Evolutionary conservation across 1,284 basidiomycete genomes (phyloP).

Genomic region (Mycena citricolor): DNA sequence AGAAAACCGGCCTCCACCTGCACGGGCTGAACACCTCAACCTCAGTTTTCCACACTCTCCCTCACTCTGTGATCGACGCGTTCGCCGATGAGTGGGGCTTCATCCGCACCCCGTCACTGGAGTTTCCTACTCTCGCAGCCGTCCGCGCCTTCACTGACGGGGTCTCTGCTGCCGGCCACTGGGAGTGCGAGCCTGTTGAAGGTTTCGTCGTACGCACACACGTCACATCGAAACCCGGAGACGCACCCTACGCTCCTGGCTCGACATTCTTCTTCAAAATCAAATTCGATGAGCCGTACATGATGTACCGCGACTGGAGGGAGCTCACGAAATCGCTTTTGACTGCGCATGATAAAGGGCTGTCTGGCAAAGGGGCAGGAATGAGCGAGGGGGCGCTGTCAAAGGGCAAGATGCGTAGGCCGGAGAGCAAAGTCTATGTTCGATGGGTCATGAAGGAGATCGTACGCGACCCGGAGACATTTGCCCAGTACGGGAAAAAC

Average conservation of each 20-base stretch:
- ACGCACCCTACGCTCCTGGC: slow-evolving; percentile 68
- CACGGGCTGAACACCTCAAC: slow-evolving; percentile 87
- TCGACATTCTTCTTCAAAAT: slow-evolving; percentile 99
- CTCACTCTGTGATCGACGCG: slow-evolving; percentile 66
- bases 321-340: slow-evolving; percentile 87
- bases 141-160: slow-evolving; percentile 76
- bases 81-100: slow-evolving; percentile 94
- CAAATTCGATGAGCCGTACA: slow-evolving; percentile 98
- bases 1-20: slow-evolving; percentile 89
- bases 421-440: slow-evolving; percentile 68
- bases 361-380: slow-evolving; percentile 5
- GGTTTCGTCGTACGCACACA: slow-evolving; percentile 93
- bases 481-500: slow-evolving; percentile 66
- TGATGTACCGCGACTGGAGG: slow-evolving; percentile 98
- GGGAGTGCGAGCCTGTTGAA: slow-evolving; percentile 88
- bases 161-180: slow-evolving; percentile 68
- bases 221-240: slow-evolving; percentile 44
- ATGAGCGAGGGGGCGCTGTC: slow-evolving; percentile 43
- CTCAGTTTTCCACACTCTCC: slow-evolving; percentile 73
- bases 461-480: slow-evolving; percentile 56
- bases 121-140: slow-evolving; percentile 61
- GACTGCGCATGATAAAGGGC: slow-evolving; percentile 31
- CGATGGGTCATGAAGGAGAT: slow-evolving; percentile 76
- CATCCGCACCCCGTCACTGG: slow-evolving; percentile 72
- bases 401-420: slow-evolving; percentile 60